These are phyloP conservation scores for Kickxella alabastrina DNA, from an alignment of 192 early-diverging fungal species.

Conservation along the genomic window DNA sequence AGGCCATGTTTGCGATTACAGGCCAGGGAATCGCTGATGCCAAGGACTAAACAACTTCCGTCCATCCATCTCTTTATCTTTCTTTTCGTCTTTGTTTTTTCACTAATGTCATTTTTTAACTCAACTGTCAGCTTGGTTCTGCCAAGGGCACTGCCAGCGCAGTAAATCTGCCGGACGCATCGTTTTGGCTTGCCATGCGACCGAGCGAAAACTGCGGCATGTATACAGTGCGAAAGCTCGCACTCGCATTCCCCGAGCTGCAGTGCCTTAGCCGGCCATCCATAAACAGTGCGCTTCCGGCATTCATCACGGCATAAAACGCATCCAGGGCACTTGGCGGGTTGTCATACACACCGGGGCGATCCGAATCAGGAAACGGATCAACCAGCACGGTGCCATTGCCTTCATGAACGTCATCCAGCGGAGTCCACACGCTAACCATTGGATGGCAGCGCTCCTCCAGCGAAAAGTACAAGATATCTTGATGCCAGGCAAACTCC, in stretches of 20 bases:
- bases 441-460: conserved; percentile 16
- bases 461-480: conserved; percentile 23
- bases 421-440: conserved; percentile 42
- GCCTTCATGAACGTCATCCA: conserved; percentile 14
- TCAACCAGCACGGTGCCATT: conserved; percentile 44
- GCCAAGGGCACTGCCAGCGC: conserved; percentile 26
- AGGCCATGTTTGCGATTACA: conserved; percentile 88
- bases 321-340: no score
- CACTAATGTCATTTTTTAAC: not conserved
- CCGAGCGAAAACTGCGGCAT: conserved; percentile 49
- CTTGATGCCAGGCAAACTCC: conserved; percentile 48
- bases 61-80: not conserved
- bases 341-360: conserved; percentile 16
- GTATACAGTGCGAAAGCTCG: conserved; percentile 23
- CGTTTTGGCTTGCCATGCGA: not conserved
- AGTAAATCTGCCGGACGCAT: not conserved
- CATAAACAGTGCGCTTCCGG: conserved; percentile 43
- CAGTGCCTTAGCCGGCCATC: conserved; percentile 43
- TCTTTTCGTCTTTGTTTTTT: conserved; percentile 1
- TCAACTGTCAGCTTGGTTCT: not conserved
- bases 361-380: conserved; percentile 26
- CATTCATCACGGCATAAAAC: conserved; percentile 18
- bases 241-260: conserved; percentile 17
- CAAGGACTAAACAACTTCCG: conserved; percentile 56
- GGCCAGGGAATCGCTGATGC: conserved; percentile 86